Evolutionary conservation across 129 eudicot genomes (phyloP), one percentile per base, ranked within the genome.

Genomic region (Lactuca saligna): DNA sequence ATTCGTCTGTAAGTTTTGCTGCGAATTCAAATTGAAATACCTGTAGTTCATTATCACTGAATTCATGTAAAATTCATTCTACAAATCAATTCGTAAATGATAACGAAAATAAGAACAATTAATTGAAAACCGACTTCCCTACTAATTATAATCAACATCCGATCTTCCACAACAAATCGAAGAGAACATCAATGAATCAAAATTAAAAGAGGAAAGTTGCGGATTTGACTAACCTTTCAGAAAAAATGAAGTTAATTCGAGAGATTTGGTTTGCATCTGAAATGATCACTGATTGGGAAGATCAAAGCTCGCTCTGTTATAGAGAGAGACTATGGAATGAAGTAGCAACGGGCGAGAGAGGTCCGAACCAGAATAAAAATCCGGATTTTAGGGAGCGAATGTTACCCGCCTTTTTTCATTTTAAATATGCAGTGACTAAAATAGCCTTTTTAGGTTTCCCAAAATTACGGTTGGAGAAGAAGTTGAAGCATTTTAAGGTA

Each of bases 391-490:
- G 70, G 80, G 80, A 41, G 64, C 65, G n/a, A 57, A 69, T 76
- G 70, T 54, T 76, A 76, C 81, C 81, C 81, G 81, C 81, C 81
- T 67, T 67, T 50, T 35, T 12, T 74, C 74, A 74, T 75, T 75
- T 39, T 32, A 75, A 66, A 25, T 25, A 25, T 20, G 20, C 20
- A 20, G 20, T 1, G 20, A 20, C 20, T 20, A 20, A 20, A 20
- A 20, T 20, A 20, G 20, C 20, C 20, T 20, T 20, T 20, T 20
- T 20, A 20, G 20, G 20, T 20, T 20, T 20, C 20, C 20, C 20
- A 20, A 20, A 20, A 20, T 20, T 20, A 20, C 20, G 1, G 20
- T 20, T 20, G 20, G 20, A 20, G 20, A 20, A 20, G 20, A 20
- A 20, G 20, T 20, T 20, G 20, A 20, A 20, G 20, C 0, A 20